Evolutionary conservation across 2,329 filamentous ascomycete species (phyloP).

Genomic region (Aspergillus novofumigatus): DNA sequence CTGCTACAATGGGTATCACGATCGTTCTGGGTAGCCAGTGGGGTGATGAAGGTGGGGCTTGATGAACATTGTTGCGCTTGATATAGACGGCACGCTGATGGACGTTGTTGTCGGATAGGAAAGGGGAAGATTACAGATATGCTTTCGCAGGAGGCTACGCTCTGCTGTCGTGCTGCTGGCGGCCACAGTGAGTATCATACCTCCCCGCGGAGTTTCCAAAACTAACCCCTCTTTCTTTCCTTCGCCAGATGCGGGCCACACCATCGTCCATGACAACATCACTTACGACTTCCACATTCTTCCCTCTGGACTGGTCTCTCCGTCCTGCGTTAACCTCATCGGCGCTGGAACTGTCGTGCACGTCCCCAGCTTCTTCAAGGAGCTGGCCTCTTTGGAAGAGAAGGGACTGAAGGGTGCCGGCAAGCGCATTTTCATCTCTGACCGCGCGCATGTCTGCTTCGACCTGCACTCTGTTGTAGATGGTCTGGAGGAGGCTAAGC

Average conservation of each 20-base stretch:
- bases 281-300: conserved; percentile 50
- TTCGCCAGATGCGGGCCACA: conserved; percentile 41
- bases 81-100: conserved; percentile 3
- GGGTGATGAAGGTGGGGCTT: conserved; percentile 43
- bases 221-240: background rate
- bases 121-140: conserved; percentile 49
- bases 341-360: conserved; percentile 46
- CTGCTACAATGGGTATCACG: conserved; percentile 32
- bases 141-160: conserved; percentile 41
- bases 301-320: conserved; percentile 43
- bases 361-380: conserved; percentile 47
- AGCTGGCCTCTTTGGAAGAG: conserved; percentile 39
- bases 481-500: conserved; percentile 42
- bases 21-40: conserved; percentile 46
- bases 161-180: conserved; percentile 45
- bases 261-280: conserved; percentile 43
- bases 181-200: conserved; percentile 41
- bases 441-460: conserved; percentile 45
- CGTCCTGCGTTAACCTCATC: conserved; percentile 44
- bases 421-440: conserved; percentile 44
- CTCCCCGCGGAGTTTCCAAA: background rate
- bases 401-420: conserved; percentile 41
- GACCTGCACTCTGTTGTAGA: conserved; percentile 45
- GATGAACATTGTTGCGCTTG: background rate
- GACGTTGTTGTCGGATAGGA: conserved; percentile 23